Percentiles rank a stretch among this genome's conserved stretches.
Evolutionary conservation across 345 rosid genomes (phyloP).

Genomic region (Citropsis articulata): DNA sequence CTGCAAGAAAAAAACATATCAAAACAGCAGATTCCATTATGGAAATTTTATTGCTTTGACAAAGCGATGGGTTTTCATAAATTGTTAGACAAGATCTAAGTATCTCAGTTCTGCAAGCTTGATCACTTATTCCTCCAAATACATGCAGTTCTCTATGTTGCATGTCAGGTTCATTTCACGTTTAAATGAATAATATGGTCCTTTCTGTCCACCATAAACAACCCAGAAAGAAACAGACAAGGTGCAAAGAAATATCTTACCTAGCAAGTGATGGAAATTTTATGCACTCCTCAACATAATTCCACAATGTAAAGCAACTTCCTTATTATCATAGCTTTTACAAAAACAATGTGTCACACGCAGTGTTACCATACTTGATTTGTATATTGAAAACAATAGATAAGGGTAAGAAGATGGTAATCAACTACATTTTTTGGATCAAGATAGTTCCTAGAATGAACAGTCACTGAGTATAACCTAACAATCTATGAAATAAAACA

Average conservation of each 20-base stretch:
- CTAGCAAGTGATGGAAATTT: constrained; percentile 86
- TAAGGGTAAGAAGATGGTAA: background rate
- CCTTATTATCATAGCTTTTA: constrained; percentile 86
- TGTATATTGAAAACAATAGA: background rate
- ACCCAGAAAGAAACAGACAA: constrained; percentile 17
- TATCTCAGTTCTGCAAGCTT: background rate
- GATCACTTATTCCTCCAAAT: background rate
- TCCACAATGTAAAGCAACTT: constrained; percentile 88
- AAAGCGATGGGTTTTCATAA: background rate
- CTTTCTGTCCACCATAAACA: constrained; percentile 1
- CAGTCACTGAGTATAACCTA: background rate
- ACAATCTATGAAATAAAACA: background rate
- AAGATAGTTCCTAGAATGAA: background rate
- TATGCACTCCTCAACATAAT: constrained; percentile 95
- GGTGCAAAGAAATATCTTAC: constrained; percentile 50
- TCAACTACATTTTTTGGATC: background rate
- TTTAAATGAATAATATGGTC: background rate
- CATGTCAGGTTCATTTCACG: background rate
- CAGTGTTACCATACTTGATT: background rate
- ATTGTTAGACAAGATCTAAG: background rate
- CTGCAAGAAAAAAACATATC: background rate
- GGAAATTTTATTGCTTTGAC: background rate
- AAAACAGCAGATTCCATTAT: background rate
- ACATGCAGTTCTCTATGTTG: background rate
- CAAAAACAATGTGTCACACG: constrained; percentile 8